Conservation (phyloP, 2,329 filamentous ascomycete genomes). For the Calycina herbarum region DNA sequence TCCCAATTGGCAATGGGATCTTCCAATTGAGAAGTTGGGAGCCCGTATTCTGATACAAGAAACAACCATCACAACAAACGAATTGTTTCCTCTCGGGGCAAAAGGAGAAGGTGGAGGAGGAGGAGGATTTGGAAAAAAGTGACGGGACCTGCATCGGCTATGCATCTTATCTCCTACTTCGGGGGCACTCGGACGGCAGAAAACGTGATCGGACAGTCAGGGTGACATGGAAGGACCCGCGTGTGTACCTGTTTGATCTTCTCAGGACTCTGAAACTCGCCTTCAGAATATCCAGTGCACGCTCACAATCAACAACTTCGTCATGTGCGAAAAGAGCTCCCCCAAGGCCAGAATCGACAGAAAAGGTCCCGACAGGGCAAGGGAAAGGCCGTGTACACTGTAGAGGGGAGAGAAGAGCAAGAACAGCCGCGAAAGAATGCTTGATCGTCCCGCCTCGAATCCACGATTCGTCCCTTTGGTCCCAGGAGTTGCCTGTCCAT, state of each 20-base stretch:
- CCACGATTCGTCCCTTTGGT: neutral
- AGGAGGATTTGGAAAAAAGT: constrained; percentile 6
- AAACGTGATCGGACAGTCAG: constrained; percentile 19
- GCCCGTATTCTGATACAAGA: constrained; percentile 7
- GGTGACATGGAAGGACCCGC: constrained; percentile 4
- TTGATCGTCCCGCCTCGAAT: constrained; percentile 25
- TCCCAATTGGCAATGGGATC: neutral
- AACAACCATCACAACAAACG: constrained; percentile 8
- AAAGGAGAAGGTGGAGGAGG: constrained; percentile 9
- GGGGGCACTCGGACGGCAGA: constrained; percentile 9
- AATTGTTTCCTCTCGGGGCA: constrained; percentile 3
- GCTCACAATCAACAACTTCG: neutral
- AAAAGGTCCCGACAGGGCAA: constrained; percentile 15
- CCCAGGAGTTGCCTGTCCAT: neutral
- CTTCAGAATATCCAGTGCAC: constrained; percentile 12
- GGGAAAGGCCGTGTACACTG: neutral
- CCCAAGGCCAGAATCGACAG: neutral
- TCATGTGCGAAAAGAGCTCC: neutral
- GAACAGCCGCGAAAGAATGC: constrained; percentile 12
- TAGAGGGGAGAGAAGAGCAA: neutral
- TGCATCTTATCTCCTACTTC: neutral
- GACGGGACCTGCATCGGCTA: constrained; percentile 16
- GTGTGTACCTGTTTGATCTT: constrained; percentile 33
- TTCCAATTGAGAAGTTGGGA: neutral
- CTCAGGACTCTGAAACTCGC: constrained; percentile 27